A percentile compares a stretch with the other conserved stretches of the same genome.
Conservation (phyloP, 2,329 filamentous ascomycete genomes). For the Hirsutella minnesotensis region DNA sequence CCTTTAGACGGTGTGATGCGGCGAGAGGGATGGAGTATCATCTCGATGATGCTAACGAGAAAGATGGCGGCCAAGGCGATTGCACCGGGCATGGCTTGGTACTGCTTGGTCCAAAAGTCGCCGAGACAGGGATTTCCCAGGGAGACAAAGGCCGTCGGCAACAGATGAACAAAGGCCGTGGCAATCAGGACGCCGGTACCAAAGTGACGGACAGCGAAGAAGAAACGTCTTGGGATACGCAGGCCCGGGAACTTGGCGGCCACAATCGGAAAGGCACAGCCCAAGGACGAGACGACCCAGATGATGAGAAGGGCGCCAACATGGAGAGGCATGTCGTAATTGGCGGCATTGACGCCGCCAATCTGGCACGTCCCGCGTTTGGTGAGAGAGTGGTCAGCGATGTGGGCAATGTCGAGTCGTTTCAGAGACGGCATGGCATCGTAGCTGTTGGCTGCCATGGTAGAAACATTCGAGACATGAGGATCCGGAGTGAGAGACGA, state of each 20-base stretch:
- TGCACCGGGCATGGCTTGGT: constrained; percentile 67
- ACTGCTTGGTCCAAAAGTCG: constrained; percentile 62
- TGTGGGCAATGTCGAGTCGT: too few species aligned
- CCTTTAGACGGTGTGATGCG: constrained; percentile 12
- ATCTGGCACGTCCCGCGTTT: constrained; percentile 18
- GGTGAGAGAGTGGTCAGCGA: neutral
- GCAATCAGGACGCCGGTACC: constrained; percentile 66
- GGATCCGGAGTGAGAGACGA: neutral
- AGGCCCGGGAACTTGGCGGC: constrained; percentile 38
- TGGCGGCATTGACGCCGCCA: constrained; percentile 17
- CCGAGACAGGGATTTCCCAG: constrained; percentile 57
- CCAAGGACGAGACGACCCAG: constrained; percentile 33
- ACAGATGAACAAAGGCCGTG: constrained; percentile 69
- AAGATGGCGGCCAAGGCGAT: constrained; percentile 71
- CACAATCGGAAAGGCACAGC: constrained; percentile 41
- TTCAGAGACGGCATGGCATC: constrained; percentile 3
- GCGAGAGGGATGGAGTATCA: constrained; percentile 39
- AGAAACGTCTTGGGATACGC: constrained; percentile 41
- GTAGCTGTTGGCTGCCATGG: too few species aligned
- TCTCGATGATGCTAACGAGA: constrained; percentile 72
- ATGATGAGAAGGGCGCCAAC: constrained; percentile 44
- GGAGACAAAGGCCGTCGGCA: constrained; percentile 53
- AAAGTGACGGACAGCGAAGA: constrained; percentile 53
- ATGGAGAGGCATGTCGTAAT: constrained; percentile 46
- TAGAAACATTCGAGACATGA: neutral